These are phyloP conservation scores for Cordyceps farinosa DNA, from an alignment of 2,329 filamentous ascomycete genomes.

Conservation along the genomic window DNA sequence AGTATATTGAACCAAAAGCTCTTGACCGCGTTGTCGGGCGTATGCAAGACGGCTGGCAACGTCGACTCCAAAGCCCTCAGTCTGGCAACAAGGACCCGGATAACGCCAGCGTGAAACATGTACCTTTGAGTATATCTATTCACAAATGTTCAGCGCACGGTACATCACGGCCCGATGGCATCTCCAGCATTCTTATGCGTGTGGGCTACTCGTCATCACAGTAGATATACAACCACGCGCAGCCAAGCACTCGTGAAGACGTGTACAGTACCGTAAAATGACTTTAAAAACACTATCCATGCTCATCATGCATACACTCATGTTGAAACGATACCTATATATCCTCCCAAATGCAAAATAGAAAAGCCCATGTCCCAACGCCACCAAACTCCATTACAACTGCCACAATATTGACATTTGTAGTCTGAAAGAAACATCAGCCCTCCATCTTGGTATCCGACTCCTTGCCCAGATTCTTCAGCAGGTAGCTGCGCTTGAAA, in stretches of 20 bases:
- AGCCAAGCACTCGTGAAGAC: neutral
- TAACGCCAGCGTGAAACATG: too few species aligned
- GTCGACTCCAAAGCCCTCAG: too few species aligned
- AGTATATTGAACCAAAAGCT: too few species aligned
- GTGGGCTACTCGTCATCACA: too few species aligned
- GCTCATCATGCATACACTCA: constrained; percentile 12
- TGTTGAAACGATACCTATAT: neutral
- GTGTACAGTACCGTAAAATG: neutral
- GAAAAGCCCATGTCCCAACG: neutral
- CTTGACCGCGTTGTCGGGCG: too few species aligned
- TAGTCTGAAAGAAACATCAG: constrained; percentile 24
- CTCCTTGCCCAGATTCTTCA: constrained; percentile 70
- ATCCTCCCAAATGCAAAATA: neutral
- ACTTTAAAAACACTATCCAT: neutral
- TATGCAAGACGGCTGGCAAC: too few species aligned
- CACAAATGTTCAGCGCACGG: too few species aligned
- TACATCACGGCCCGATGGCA: too few species aligned
- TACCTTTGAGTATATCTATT: too few species aligned
- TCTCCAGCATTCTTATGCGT: too few species aligned
- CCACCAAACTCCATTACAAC: neutral
- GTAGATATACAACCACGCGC: too few species aligned
- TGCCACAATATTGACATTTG: neutral
- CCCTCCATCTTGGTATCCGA: constrained; percentile 57
- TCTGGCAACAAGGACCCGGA: too few species aligned
- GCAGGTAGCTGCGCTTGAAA: constrained; percentile 87